Base-by-base conservation (phyloP, 805 yeast genomes). In the Nakazawaea laoshanensis region DNA sequence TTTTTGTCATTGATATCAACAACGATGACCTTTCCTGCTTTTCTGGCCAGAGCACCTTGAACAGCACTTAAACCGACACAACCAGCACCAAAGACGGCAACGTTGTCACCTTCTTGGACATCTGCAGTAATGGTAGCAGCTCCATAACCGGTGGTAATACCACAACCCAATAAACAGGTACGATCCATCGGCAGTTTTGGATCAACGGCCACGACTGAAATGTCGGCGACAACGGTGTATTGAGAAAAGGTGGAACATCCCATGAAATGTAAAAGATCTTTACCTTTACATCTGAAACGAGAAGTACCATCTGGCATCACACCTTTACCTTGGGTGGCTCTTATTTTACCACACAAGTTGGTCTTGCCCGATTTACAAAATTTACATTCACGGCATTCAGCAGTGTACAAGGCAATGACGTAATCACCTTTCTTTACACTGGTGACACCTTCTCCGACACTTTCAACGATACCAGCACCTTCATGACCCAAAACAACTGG, bases 241-340 rank as follows among this genome's bases (percentile, higher is more conserved):
- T 92, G 94, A 24, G 96, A 77, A 61, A 92, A 92, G 19, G 96
- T 83, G 22, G 97, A 89, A 59, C 95, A 84, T 31, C 99, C 99
- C 99, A 92, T 92, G 59, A 85, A 92, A 61, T 92, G 97, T 49
- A 77, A 67, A 35, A 92, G 60, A 27, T 77, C 72, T 63, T 92
- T 71, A 45, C 98, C 98, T 51, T 78, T 77, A 55, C 82, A 76
- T 43, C 70, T 75, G 67, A 92, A 89, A 59, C 99, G 77, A 28
- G 83, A 59, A 32, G 99, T 89, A 14, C 97, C 98, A 55, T 92
- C 98, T 42, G 98, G 98, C 96, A 92, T 83, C 38, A 89, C 81
- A 57, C 98, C 99, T 53, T 84, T 80, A 56, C 98, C 97, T 59
- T 92, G 99, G 37, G 99, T 94, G 35, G 85, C 94, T 63, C 98